Evolutionary conservation across 202 grass and related monocot genomes (phyloP).

Genomic region (Panicum virgatum): DNA sequence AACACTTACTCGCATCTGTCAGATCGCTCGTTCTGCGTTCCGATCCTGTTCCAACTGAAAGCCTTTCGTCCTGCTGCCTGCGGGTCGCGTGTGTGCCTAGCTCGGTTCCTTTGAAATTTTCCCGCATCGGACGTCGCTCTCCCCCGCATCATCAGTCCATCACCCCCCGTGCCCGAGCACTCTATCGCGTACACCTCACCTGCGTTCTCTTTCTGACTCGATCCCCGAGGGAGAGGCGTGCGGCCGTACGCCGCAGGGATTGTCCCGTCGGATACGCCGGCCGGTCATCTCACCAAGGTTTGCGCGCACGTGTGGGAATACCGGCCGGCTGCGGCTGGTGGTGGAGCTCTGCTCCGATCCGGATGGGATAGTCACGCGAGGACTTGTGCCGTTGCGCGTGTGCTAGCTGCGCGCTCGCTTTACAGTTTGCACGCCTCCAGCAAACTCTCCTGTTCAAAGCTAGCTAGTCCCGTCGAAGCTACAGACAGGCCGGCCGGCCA

Average conservation of each 20-base stretch:
- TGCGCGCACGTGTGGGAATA: slow-evolving; percentile 42
- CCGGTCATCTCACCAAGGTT: neutral
- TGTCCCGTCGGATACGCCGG: slow-evolving; percentile 28
- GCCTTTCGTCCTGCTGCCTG: neutral
- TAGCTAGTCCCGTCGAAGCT: neutral
- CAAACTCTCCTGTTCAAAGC: slow-evolving; percentile 20
- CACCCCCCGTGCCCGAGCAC: neutral
- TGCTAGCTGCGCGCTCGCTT: neutral
- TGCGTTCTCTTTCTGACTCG: neutral
- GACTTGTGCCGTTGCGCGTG: no score
- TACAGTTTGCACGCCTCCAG: neutral
- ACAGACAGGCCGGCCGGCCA: no score
- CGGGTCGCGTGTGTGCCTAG: neutral
- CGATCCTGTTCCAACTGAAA: neutral
- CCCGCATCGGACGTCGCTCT: slow-evolving; percentile 21
- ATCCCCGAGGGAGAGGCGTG: slow-evolving; percentile 30
- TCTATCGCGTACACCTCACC: neutral
- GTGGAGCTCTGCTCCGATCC: slow-evolving; percentile 13
- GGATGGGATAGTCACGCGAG: slow-evolving; percentile 23
- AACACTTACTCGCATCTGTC: no score
- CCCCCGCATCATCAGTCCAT: neutral
- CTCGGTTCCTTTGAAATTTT: neutral
- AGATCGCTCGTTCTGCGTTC: no score
- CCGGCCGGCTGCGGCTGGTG: no score
- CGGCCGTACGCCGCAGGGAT: neutral